Conservation (phyloP, 805 yeast genomes). For the Wickerhamomyces queroliae region DNA sequence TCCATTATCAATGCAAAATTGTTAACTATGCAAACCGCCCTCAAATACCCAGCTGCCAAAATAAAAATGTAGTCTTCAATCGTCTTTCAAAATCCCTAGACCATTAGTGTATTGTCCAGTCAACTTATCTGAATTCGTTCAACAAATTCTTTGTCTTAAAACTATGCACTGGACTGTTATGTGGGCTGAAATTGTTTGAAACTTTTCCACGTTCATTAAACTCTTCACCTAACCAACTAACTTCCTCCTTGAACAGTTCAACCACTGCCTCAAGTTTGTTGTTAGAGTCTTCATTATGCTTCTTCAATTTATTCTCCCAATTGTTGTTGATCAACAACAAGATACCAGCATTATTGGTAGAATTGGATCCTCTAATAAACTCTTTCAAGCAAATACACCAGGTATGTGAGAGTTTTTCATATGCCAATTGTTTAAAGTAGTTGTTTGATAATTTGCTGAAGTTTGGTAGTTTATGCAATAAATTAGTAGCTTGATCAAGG, state of each 20-base stretch:
- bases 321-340: slow-evolving; percentile 30
- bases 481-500: slow-evolving; percentile 52
- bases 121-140: slow-evolving; percentile 1
- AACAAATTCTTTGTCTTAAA: slow-evolving; percentile 8
- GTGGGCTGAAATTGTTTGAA: slow-evolving; percentile 15
- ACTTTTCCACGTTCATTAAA: slow-evolving; percentile 9
- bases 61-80: background rate
- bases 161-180: slow-evolving; percentile 19
- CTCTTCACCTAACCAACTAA: slow-evolving; percentile 23
- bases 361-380: slow-evolving; percentile 13
- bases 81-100: background rate
- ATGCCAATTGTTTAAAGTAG: slow-evolving; percentile 41
- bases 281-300: slow-evolving; percentile 37
- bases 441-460: slow-evolving; percentile 46
- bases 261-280: slow-evolving; percentile 38
- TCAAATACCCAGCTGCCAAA: background rate
- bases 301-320: slow-evolving; percentile 35
- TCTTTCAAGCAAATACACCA: slow-evolving; percentile 45
- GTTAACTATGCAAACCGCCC: too few species aligned
- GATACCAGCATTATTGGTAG: slow-evolving; percentile 28
- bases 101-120: too few species aligned
- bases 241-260: slow-evolving; percentile 36
- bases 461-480: slow-evolving; percentile 60
- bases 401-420: slow-evolving; percentile 54
- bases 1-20: too few species aligned